Percentiles rank a stretch among this genome's conserved stretches.
These are phyloP conservation scores for Cryptococcus wingfieldii DNA, from an alignment of 1,284 basidiomycete species.

Conservation along the genomic window DNA sequence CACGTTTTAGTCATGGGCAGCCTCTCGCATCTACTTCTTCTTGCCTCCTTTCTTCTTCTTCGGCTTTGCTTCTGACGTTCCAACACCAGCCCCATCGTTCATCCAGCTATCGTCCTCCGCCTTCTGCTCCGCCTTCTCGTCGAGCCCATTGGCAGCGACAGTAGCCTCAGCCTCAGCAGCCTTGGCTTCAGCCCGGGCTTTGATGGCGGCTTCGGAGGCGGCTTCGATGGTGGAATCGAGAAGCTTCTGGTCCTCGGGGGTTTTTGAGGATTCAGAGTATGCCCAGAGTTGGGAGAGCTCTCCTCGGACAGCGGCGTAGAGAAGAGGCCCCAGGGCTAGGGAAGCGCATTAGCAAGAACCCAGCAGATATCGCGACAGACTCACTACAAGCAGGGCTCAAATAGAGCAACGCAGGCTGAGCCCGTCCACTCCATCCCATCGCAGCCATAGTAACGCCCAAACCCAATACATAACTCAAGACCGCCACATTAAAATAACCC, in stretches of 20 bases:
- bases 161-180: conserved; percentile 15
- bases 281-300: conserved; percentile 41
- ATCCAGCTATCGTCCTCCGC: conserved; percentile 45
- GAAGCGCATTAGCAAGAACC: not conserved
- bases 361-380: conserved; percentile 27
- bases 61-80: conserved; percentile 44
- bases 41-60: conserved; percentile 57
- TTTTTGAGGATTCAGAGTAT: conserved; percentile 36
- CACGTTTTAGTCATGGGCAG: no score
- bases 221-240: conserved; percentile 38
- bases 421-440: conserved; percentile 74
- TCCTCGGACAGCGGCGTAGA: conserved; percentile 42
- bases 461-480: conserved; percentile 74
- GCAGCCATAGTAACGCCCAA: conserved; percentile 75
- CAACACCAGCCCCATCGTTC: conserved; percentile 20
- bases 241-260: conserved; percentile 17
- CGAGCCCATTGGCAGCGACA: conserved; percentile 4
- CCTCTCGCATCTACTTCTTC: conserved; percentile 54
- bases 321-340: conserved; percentile 43
- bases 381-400: conserved; percentile 65
- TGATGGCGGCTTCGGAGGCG: conserved; percentile 35
- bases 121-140: conserved; percentile 2
- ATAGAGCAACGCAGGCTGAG: conserved; percentile 91
- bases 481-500: conserved; percentile 71
- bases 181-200: conserved; percentile 20